Conservation (phyloP, 352 stramenopile genomes). For the Phytopythium sindhum region DNA sequence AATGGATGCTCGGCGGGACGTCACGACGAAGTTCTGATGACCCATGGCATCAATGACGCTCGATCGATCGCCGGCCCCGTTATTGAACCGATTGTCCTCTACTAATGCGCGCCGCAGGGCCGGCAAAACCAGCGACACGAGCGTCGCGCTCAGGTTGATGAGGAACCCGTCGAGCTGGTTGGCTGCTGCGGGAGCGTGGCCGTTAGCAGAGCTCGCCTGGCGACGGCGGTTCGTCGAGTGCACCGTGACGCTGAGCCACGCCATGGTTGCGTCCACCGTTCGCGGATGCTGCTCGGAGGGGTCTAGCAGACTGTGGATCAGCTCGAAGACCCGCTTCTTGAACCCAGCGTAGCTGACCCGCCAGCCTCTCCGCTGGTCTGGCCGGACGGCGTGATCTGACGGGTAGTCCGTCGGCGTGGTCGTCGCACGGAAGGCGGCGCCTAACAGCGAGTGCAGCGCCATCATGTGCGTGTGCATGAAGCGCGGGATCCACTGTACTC, state of each 20-base stretch:
- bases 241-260: conserved; percentile 19
- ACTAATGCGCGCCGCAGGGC: conserved; percentile 16
- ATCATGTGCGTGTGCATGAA: conserved; percentile 49
- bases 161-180: conserved; percentile 45
- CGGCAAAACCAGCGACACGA: conserved; percentile 15
- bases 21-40: neutral
- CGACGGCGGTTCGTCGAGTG: conserved; percentile 43
- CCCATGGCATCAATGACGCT: conserved; percentile 8
- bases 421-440: conserved; percentile 55
- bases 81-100: neutral
- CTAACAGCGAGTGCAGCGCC: conserved; percentile 52
- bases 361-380: conserved; percentile 42
- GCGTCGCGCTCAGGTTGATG: conserved; percentile 34
- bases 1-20: neutral
- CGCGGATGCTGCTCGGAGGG: conserved; percentile 31
- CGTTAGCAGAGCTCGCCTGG: conserved; percentile 19
- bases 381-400: conserved; percentile 15
- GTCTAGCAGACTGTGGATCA: conserved; percentile 33
- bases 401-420: conserved; percentile 52
- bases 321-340: conserved; percentile 26
- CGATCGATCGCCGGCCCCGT: conserved; percentile 14
- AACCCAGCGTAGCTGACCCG: conserved; percentile 30
- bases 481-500: conserved; percentile 38
- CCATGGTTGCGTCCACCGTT: conserved; percentile 54
- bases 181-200: conserved; percentile 21